A percentile compares a stretch with the other conserved stretches of the same genome.
Conservation (phyloP, 139 green algal species). For the Deuterostichococcus epilithicus region DNA sequence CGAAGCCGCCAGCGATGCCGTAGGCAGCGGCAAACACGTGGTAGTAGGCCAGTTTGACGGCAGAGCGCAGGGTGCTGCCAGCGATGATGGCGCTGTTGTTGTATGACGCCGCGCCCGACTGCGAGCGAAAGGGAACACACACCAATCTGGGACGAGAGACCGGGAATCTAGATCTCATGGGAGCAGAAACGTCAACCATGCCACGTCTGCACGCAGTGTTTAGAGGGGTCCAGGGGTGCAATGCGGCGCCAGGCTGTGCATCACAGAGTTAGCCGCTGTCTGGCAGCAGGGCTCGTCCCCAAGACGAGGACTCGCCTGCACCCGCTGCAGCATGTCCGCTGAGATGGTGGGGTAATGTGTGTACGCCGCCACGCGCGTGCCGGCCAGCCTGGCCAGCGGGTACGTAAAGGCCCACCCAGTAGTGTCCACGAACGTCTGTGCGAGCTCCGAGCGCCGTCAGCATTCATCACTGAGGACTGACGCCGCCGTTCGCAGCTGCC, state of each 20-base stretch:
- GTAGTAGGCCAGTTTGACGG: constrained; percentile 89
- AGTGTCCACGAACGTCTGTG: constrained; percentile 90
- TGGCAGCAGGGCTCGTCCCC: background rate
- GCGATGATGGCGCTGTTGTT: constrained; percentile 75
- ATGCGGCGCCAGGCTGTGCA: no score
- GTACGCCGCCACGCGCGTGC: constrained; percentile 73
- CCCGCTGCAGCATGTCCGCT: constrained; percentile 86
- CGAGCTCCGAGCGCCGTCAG: no score
- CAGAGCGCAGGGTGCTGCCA: constrained; percentile 16
- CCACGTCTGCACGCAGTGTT: no score
- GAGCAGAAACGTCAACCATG: no score
- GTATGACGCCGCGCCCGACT: constrained; percentile 36
- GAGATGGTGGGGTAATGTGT: constrained; percentile 93
- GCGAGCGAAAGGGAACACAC: no score
- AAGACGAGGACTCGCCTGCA: no score
- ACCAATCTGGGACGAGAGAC: no score
- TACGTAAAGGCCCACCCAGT: constrained; percentile 91
- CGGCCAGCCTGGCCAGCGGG: constrained; percentile 64
- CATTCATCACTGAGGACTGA: no score
- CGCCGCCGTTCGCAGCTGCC: no score
- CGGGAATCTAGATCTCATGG: no score
- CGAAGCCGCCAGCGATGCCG: constrained; percentile 41
- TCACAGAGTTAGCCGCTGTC: no score
- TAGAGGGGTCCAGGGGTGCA: no score
- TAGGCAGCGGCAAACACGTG: constrained; percentile 70